Evolutionary conservation across 2,329 filamentous ascomycete species (phyloP), one percentile per base, ranked within the genome.

Genomic region (Aspergillus sp.): DNA sequence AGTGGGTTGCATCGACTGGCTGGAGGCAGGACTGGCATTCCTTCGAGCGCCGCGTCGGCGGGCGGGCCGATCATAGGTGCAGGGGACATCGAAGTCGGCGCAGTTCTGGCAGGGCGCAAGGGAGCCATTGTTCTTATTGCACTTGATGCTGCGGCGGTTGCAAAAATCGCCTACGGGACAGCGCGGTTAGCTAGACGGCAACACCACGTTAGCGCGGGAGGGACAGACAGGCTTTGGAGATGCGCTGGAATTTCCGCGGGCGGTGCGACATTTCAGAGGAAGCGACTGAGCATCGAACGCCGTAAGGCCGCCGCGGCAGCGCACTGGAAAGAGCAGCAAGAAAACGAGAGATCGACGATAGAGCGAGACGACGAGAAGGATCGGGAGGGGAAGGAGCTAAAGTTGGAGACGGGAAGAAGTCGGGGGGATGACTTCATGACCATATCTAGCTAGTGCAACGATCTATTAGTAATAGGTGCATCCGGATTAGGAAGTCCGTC

Each of bases 141-240:
- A 54, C 15, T 54, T 53, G 42, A 53, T 53, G 51, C 51, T 53
- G 7, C 51, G 30, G 7, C 51, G 51, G 20, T 53, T 46, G 30
- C 51, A 53, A 19, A 53, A 53, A 46, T 53, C 51, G 33, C 51
- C 51, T 53, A 19, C 12, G 17, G 27, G 15, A 9, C 22, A 17
- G 34, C 41, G 22, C 15, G 34, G 34, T 37, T 37, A 37, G 34
- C 3, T n/a, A 37, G 5, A n/a, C 6, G 12, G 15, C 34, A n/a
- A n/a, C 34, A 37, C 34, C 34, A 37, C 13, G 0, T 37, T 37
- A n/a, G 13, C 19, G 7, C n/a, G 33, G 9, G 17, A 15, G 41
- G 22, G 41, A 53, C 51, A 9, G 3, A 53, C 51, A 53, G 22
- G 51, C 51, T 46, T 53, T 53, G 51, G 51, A 53, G 15, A 53